Conservation (phyloP, 2,329 filamentous ascomycete genomes). For the Hymenoscyphus salicellus region DNA sequence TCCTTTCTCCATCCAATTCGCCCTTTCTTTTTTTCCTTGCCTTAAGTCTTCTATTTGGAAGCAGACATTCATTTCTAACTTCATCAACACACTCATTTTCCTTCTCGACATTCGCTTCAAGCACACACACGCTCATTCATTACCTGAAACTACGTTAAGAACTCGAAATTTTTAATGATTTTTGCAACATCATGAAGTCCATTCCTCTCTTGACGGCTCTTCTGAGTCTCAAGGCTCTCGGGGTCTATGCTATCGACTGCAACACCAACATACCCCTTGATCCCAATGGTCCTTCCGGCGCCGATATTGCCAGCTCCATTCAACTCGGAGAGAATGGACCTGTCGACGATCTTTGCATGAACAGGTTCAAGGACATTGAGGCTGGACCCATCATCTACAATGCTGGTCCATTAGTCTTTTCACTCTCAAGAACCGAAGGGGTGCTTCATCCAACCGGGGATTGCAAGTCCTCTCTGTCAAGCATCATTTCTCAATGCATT, state of each 20-base stretch:
- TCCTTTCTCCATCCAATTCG: too few species aligned
- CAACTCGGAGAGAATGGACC: constrained; percentile 1
- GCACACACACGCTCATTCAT: too few species aligned
- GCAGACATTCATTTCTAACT: constrained; percentile 2
- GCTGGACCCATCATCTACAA: constrained; percentile 1
- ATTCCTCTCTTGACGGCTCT: too few species aligned
- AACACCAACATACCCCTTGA: too few species aligned
- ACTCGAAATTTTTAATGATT: too few species aligned
- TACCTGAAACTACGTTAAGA: too few species aligned
- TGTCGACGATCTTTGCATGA: neutral
- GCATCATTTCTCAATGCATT: too few species aligned
- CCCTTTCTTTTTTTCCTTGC: neutral
- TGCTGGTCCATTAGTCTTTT: constrained; percentile 1
- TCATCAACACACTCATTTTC: neutral
- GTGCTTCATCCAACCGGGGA: too few species aligned
- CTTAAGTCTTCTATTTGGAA: constrained; percentile 1
- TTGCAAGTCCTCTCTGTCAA: too few species aligned
- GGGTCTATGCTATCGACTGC: too few species aligned
- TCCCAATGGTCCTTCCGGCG: neutral
- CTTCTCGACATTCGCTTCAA: neutral
- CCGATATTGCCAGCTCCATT: neutral
- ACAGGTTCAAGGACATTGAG: constrained; percentile 3
- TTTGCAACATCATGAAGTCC: too few species aligned
- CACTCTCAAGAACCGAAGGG: neutral
- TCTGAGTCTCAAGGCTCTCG: too few species aligned